Conservation (phyloP, 2,329 filamentous ascomycete species). For the Fusarium lyarnte region DNA sequence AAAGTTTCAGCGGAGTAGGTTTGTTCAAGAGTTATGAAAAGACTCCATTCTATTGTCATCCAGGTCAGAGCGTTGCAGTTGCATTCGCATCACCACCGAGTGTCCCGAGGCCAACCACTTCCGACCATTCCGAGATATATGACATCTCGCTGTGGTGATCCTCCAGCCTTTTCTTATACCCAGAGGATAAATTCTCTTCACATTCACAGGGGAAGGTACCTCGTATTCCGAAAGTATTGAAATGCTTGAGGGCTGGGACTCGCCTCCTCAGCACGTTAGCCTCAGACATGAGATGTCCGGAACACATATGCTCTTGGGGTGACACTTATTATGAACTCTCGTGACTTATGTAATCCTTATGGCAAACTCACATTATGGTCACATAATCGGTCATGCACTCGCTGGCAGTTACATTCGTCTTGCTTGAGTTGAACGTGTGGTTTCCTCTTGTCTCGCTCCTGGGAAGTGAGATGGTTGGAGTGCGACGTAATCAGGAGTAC, state of each 20-base stretch:
- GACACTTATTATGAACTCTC: background rate
- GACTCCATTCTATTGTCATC: background rate
- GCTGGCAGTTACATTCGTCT: background rate
- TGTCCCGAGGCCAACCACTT: background rate
- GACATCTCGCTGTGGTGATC: background rate
- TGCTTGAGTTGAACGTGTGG: too few species aligned
- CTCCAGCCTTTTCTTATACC: background rate
- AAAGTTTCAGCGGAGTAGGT: background rate
- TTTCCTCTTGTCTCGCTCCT: background rate
- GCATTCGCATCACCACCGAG: background rate
- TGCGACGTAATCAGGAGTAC: background rate
- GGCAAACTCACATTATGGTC: background rate
- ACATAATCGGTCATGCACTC: background rate
- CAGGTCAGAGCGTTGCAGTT: background rate
- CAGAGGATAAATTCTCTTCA: background rate
- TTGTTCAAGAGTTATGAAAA: fast-evolving
- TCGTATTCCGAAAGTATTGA: background rate
- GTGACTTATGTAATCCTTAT: too few species aligned
- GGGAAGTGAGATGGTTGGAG: background rate
- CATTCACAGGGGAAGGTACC: background rate
- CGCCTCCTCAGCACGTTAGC: background rate
- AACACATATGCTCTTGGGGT: background rate
- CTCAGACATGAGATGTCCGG: background rate
- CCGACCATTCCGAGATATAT: background rate
- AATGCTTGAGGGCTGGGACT: background rate